phyloP scores from a whole-genome alignment of 148 eudicot genomes.

The Polygonum aviculare region DNA sequence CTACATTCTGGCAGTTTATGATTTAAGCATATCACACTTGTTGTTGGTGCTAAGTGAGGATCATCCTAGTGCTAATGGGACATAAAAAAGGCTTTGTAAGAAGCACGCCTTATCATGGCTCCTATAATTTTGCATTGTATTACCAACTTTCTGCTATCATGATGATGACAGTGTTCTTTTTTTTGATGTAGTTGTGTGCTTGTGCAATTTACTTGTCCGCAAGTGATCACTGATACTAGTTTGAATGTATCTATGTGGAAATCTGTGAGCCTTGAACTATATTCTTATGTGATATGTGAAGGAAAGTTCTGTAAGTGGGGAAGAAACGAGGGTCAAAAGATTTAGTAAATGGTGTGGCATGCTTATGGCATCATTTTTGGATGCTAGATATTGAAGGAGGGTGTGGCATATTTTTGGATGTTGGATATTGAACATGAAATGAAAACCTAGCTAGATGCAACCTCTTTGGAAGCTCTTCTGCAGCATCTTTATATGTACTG shows the following conservation, averaged over 20 bases:
- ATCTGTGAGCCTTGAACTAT: not conserved
- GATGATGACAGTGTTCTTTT: not conserved
- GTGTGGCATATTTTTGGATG: not conserved
- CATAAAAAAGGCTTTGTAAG: not conserved
- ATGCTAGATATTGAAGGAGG: not conserved
- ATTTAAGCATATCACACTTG: not conserved
- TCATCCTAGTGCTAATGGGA: not conserved
- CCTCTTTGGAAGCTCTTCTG: not conserved
- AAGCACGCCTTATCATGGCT: not conserved
- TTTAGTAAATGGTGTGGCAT: not conserved
- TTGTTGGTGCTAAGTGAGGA: not conserved
- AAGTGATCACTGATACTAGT: not conserved
- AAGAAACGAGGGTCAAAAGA: not conserved
- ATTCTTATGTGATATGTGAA: not conserved
- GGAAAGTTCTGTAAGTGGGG: not conserved
- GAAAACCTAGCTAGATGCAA: not conserved
- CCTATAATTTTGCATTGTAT: not conserved
- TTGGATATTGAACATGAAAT: not conserved
- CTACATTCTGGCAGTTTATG: not conserved
- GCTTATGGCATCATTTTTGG: not conserved
- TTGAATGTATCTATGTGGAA: not conserved
- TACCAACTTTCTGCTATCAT: not conserved
- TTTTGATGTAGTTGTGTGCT: not conserved
- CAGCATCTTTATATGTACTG: not conserved
- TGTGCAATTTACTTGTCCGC: not conserved